phyloP scores from a whole-genome alignment of 495 filamentous ascomycete genomes.

The Friedmanniomyces endolithicus region DNA sequence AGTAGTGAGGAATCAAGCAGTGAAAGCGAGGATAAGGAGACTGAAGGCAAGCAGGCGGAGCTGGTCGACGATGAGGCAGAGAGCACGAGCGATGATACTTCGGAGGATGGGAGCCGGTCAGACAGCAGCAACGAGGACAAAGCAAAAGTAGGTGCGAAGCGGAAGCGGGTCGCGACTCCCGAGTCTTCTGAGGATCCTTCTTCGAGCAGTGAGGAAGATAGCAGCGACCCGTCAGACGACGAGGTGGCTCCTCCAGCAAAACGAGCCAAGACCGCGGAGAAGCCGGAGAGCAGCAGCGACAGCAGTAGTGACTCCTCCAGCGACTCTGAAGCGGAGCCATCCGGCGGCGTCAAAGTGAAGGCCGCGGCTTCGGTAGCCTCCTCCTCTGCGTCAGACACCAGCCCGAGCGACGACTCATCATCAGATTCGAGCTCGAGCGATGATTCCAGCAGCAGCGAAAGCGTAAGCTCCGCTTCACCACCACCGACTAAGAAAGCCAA shows the following conservation, averaged over 20 bases:
- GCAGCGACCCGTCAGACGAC: background rate
- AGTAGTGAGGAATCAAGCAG: background rate
- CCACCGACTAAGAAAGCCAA: conserved; percentile 14
- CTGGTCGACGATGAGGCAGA: conserved; percentile 7
- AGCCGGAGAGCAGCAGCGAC: conserved; percentile 1
- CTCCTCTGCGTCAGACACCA: background rate
- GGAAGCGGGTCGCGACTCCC: conserved; percentile 14
- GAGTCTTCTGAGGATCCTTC: conserved; percentile 8
- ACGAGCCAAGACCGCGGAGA: conserved; percentile 2
- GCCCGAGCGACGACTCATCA: background rate
- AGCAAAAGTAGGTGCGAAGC: conserved; percentile 8
- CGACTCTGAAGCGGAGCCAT: background rate
- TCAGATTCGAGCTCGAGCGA: background rate
- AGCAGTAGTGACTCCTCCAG: conserved; percentile 2
- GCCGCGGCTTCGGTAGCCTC: background rate
- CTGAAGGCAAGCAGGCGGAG: conserved; percentile 1
- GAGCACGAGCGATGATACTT: conserved; percentile 1
- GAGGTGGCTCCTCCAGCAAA: conserved; percentile 8
- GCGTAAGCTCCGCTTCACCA: background rate
- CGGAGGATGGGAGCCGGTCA: background rate
- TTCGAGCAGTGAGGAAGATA: conserved; percentile 7
- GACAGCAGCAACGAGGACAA: conserved; percentile 5
- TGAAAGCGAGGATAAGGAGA: background rate
- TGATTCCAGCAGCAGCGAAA: background rate
- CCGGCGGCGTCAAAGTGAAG: background rate